These are phyloP conservation scores for Cryptococcus jaspeensis DNA, from an alignment of 1,284 basidiomycete genomes.

Conservation along the genomic window DNA sequence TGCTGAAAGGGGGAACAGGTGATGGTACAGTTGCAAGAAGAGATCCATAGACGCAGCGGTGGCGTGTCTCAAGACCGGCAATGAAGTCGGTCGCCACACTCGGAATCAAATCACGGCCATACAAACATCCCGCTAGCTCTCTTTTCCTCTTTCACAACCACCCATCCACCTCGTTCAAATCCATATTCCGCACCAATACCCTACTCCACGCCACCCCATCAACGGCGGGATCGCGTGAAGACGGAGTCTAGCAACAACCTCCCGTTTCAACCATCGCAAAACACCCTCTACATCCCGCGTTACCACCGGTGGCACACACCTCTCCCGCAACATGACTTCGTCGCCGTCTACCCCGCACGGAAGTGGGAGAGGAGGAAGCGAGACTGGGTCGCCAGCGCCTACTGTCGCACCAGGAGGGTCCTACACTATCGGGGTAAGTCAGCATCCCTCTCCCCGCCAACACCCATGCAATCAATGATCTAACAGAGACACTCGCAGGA, in stretches of 20 bases:
- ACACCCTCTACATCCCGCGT: background rate
- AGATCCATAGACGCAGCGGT: too few species aligned
- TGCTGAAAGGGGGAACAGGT: background rate
- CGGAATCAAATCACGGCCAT: slow-evolving; percentile 1
- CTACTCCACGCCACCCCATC: background rate
- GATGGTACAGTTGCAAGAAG: background rate
- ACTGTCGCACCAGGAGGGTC: slow-evolving; percentile 66
- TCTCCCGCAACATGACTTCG: slow-evolving; percentile 31
- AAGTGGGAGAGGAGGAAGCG: slow-evolving; percentile 31
- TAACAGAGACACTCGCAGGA: slow-evolving; percentile 56
- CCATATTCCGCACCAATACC: background rate
- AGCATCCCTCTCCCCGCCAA: background rate
- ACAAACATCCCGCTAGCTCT: background rate
- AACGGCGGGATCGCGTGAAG: background rate
- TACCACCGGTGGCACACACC: slow-evolving; percentile 10
- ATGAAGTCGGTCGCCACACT: background rate
- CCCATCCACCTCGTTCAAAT: background rate
- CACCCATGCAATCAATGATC: background rate
- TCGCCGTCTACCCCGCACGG: slow-evolving; percentile 40
- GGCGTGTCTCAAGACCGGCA: too few species aligned
- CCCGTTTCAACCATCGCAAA: slow-evolving; percentile 3
- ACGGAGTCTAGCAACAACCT: background rate
- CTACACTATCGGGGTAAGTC: slow-evolving; percentile 68
- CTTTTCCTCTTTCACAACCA: background rate
- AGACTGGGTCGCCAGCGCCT: slow-evolving; percentile 51